Evolutionary conservation across 2,329 filamentous ascomycete genomes (phyloP), one percentile per base, ranked within the genome.

Genomic region (Pseudofabraea citricarpa): DNA sequence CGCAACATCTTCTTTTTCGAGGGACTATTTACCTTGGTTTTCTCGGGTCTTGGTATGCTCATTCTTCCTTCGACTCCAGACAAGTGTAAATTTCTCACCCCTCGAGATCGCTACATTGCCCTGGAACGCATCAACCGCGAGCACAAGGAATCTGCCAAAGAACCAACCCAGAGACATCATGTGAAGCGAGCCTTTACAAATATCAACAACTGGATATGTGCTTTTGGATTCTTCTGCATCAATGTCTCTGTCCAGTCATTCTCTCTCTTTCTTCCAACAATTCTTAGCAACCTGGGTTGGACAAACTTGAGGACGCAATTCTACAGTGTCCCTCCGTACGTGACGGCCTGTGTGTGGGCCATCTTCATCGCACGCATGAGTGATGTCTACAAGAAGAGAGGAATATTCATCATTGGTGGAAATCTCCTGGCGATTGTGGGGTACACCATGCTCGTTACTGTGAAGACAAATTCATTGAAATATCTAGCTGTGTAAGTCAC

Each of bases 1-100:
- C 67, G 73, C 47, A 76, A 76, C 57, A 82, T 82, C 51, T 81
- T 81, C 65, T 79, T 81, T 62, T 80, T 82, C 46, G 77, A 81
- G 56, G 78, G 77, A 1, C 57, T 79, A 32, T 53, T 79, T 48
- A 81, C 77, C 8, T 71, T 74, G 2, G 49, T 71, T 4, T 61
- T 71, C 49, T 69, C 67, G 40, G 53, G 69, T n/a, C 5, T 72
- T 18, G 61, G 68, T 16, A 71, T 64, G 0, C 45, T 68, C 12
- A 54, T 71, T 53, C 58, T 71, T 58, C 66, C 67, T 2, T 60
- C 58, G 7, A 60, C 53, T 9, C 69, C 69, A 2, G 47, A 57
- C 24, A 58, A 66, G 2, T 69, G 64, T 40, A 63, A 57, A 39
- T 71, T 70, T 47, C 47, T 73, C 43, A 68, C 56, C 13, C 59